phyloP scores from a whole-genome alignment of 139 green algal species.

The Chlorella sorokiniana region DNA sequence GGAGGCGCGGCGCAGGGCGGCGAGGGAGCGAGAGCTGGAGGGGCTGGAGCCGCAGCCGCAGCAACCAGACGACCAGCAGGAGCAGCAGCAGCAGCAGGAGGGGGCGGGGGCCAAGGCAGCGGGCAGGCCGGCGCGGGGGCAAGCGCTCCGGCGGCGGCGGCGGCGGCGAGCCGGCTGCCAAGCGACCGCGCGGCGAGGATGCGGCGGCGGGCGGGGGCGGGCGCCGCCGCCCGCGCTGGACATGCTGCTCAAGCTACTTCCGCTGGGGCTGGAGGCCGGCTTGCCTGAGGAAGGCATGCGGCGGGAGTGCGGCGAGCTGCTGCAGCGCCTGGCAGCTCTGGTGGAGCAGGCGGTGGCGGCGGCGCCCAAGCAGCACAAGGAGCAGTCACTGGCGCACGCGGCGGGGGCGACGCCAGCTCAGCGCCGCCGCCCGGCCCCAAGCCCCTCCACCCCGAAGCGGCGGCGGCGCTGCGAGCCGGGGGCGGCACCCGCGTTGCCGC shows the following conservation, averaged over 20 bases:
- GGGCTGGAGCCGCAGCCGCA: background rate
- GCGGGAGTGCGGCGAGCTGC: background rate
- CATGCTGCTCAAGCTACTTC: background rate
- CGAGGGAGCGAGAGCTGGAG: background rate
- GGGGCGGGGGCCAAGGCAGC: background rate
- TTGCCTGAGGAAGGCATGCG: background rate
- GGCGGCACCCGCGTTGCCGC: background rate
- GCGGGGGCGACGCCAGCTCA: background rate
- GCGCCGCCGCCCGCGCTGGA: background rate
- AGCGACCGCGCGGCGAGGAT: background rate
- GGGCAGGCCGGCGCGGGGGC: background rate
- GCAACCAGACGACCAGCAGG: background rate
- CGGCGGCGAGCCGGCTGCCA: background rate
- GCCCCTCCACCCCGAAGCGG: background rate
- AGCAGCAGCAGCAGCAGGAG: background rate
- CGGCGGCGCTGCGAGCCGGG: background rate
- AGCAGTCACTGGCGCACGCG: background rate
- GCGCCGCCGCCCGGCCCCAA: constrained; percentile 6
- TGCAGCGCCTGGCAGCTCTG: background rate
- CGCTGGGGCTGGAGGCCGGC: background rate
- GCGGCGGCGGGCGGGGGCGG: no score
- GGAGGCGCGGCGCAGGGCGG: background rate
- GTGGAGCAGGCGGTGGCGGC: background rate
- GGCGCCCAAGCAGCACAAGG: constrained; percentile 23
- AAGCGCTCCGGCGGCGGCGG: background rate